These are phyloP conservation scores for Boletellus deceptivus DNA, from an alignment of 1,284 basidiomycete species.

Conservation along the genomic window DNA sequence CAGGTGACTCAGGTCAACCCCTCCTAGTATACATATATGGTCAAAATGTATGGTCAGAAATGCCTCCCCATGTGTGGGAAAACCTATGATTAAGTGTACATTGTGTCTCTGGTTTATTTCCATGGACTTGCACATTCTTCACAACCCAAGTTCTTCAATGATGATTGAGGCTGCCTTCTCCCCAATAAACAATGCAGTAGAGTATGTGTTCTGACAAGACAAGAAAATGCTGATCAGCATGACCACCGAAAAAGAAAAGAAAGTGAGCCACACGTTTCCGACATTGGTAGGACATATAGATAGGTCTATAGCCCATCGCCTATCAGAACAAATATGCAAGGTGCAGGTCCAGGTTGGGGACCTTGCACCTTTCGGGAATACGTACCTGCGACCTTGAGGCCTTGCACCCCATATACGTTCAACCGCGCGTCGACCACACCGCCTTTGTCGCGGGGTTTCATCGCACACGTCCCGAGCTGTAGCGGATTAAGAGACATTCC, in stretches of 20 bases:
- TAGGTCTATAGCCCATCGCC: slow-evolving; percentile 19
- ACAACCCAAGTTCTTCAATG: slow-evolving; percentile 23
- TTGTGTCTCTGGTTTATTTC: too few species aligned
- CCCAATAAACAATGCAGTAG: slow-evolving; percentile 30
- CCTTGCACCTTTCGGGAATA: not conserved
- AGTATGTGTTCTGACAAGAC: slow-evolving; percentile 29
- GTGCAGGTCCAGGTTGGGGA: too few species aligned
- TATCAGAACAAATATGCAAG: not conserved
- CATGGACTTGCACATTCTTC: too few species aligned
- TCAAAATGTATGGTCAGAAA: too few species aligned
- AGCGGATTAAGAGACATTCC: not conserved
- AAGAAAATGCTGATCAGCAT: not conserved
- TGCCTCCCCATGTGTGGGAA: too few species aligned
- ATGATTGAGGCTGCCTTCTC: slow-evolving; percentile 33
- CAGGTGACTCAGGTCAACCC: too few species aligned
- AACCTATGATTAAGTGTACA: too few species aligned
- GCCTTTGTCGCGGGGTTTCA: slow-evolving; percentile 26
- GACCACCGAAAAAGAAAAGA: too few species aligned
- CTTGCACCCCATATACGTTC: slow-evolving; percentile 30
- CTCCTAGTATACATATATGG: too few species aligned
- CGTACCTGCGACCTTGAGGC: slow-evolving; percentile 32
- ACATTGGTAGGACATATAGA: slow-evolving; percentile 33
- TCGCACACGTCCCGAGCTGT: slow-evolving; percentile 32
- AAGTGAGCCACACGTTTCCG: slow-evolving; percentile 23
- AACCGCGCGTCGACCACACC: slow-evolving; percentile 32